Conservation (phyloP, 331 rosid species). For the Phaseolus coccineus region DNA sequence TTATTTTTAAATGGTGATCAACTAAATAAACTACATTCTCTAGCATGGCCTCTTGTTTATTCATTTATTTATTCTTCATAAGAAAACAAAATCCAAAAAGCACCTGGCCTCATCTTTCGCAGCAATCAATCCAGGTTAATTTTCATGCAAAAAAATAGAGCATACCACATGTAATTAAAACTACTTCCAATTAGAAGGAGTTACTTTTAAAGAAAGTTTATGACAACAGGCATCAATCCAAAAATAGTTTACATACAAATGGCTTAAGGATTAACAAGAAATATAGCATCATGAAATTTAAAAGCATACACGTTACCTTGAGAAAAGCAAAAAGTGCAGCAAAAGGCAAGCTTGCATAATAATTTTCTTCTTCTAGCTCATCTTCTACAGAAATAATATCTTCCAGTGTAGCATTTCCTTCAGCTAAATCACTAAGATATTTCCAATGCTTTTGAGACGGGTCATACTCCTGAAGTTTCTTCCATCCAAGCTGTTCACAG, state of each 20-base stretch:
- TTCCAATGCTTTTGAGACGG: slow-evolving; percentile 81
- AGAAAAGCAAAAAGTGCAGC: slow-evolving; percentile 85
- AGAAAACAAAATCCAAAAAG: slow-evolving; percentile 7
- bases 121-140: neutral
- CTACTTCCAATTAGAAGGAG: neutral
- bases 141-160: neutral
- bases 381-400: slow-evolving; percentile 63
- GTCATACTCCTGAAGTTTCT: slow-evolving; percentile 73
- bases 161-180: slow-evolving; percentile 20
- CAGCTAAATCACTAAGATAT: slow-evolving; percentile 69
- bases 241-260: neutral
- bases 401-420: slow-evolving; percentile 60
- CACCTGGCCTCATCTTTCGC: neutral
- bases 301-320: slow-evolving; percentile 61
- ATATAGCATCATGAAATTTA: neutral
- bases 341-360: slow-evolving; percentile 90
- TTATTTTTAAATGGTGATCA: neutral
- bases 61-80: neutral
- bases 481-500: slow-evolving; percentile 84
- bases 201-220: neutral
- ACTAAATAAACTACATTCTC: slow-evolving; percentile 7
- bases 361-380: slow-evolving; percentile 84
- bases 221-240: slow-evolving; percentile 11
- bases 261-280: slow-evolving; percentile 10
- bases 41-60: neutral